Evolutionary conservation across 2,329 filamentous ascomycete species (phyloP).

Genomic region (Calcarisporium arbuscula): DNA sequence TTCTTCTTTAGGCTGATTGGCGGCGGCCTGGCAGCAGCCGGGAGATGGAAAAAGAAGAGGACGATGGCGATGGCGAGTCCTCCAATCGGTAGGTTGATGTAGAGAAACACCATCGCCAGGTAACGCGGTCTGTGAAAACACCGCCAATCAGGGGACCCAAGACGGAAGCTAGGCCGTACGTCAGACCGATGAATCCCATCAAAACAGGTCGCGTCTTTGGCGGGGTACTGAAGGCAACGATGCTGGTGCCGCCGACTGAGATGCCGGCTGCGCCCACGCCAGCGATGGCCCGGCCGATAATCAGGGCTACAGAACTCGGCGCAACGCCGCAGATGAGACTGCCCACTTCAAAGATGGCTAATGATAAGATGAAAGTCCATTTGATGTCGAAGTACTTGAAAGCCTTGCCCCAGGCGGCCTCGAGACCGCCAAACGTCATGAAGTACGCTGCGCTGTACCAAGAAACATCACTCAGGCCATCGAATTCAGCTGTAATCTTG

Average conservation of each 20-base stretch:
- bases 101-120: slow-evolving; percentile 24
- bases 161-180: slow-evolving; percentile 17
- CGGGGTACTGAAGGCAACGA: slow-evolving; percentile 31
- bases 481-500: slow-evolving; percentile 40
- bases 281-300: slow-evolving; percentile 41
- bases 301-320: slow-evolving; percentile 31
- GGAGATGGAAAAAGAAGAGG: slow-evolving; percentile 26
- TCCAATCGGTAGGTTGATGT: slow-evolving; percentile 23
- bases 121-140: slow-evolving; percentile 17
- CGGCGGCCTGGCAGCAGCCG: slow-evolving; percentile 19
- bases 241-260: slow-evolving; percentile 35
- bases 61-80: slow-evolving; percentile 14
- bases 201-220: slow-evolving; percentile 15
- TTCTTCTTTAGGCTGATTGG: slow-evolving; percentile 27
- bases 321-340: slow-evolving; percentile 35
- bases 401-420: slow-evolving; percentile 32
- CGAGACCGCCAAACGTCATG: slow-evolving; percentile 31
- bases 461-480: slow-evolving; percentile 37
- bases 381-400: slow-evolving; percentile 42
- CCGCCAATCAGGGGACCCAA: slow-evolving; percentile 19
- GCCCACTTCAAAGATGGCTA: slow-evolving; percentile 44
- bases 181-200: slow-evolving; percentile 16
- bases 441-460: slow-evolving; percentile 50
- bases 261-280: slow-evolving; percentile 37
- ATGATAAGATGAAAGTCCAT: slow-evolving; percentile 32